Conservation (phyloP, 768 basidiomycete genomes). For the Phanerochaete carnosa region DNA sequence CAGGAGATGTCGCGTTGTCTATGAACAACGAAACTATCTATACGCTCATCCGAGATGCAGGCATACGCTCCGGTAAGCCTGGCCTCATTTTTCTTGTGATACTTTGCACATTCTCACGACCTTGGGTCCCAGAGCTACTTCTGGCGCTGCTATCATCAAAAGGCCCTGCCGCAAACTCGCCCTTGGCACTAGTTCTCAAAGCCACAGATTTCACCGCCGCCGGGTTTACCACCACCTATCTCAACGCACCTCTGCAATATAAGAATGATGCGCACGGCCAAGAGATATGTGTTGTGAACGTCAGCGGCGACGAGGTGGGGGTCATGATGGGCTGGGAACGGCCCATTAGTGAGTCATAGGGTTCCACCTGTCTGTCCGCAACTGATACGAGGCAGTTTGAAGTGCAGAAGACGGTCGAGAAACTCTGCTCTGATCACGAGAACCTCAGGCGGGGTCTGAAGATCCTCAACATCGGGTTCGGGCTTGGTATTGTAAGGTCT, state of each 20-base stretch:
- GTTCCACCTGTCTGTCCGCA: background rate
- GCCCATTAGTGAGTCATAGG: slow-evolving; percentile 58
- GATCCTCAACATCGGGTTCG: slow-evolving; percentile 91
- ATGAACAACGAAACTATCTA: slow-evolving; percentile 78
- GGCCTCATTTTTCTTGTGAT: slow-evolving; percentile 10
- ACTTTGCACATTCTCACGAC: background rate
- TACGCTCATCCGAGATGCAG: slow-evolving; percentile 82
- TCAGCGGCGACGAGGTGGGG: slow-evolving; percentile 75
- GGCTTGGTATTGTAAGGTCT: slow-evolving; percentile 73
- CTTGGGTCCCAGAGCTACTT: slow-evolving; percentile 56
- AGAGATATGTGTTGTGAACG: slow-evolving; percentile 72
- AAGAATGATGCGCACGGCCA: slow-evolving; percentile 69
- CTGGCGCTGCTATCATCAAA: slow-evolving; percentile 58
- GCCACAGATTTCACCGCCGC: slow-evolving; percentile 53
- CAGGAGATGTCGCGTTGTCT: slow-evolving; percentile 88
- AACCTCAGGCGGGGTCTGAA: slow-evolving; percentile 46
- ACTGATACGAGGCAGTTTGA: slow-evolving; percentile 25
- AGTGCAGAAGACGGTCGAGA: slow-evolving; percentile 77
- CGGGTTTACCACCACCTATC: slow-evolving; percentile 64
- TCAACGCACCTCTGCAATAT: slow-evolving; percentile 68
- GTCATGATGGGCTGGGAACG: slow-evolving; percentile 99
- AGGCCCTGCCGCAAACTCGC: slow-evolving; percentile 17
- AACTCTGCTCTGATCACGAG: slow-evolving; percentile 54
- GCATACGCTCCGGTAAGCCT: slow-evolving; percentile 78
- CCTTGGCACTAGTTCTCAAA: slow-evolving; percentile 40